Conservation (phyloP, 2,329 filamentous ascomycete genomes). For the Fusarium duplospermum region DNA sequence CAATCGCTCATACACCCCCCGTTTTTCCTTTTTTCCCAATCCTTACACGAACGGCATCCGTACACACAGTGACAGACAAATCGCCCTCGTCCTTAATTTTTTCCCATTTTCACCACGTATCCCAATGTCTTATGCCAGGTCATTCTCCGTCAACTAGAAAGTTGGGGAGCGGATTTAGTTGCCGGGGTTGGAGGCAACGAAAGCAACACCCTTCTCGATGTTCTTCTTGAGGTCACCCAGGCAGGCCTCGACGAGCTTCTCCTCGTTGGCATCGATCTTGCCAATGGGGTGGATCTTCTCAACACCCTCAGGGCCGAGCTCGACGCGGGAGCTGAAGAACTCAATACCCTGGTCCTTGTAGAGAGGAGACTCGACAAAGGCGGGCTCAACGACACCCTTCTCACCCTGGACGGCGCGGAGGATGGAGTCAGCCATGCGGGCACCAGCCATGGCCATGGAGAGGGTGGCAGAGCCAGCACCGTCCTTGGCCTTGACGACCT, state of each 20-base stretch:
- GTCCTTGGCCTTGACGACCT: conserved; percentile 99
- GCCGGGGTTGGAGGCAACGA: conserved; percentile 69
- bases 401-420: conserved; percentile 93
- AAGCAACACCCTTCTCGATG: conserved; percentile 87
- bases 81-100: conserved; percentile 23
- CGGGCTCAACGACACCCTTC: conserved; percentile 95
- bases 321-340: conserved; percentile 95
- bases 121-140: conserved; percentile 5
- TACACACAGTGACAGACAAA: conserved; percentile 29
- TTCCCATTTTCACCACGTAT: conserved; percentile 31
- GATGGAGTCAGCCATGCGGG: conserved; percentile 86
- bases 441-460: conserved; percentile 98
- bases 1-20: conserved; percentile 37
- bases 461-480: conserved; percentile 96
- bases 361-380: conserved; percentile 95
- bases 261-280: conserved; percentile 84
- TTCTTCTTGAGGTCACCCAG: conserved; percentile 90
- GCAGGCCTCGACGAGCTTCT: conserved; percentile 89
- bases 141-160: conserved; percentile 4
- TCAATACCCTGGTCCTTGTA: conserved; percentile 99
- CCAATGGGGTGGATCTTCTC: conserved; percentile 93
- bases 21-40: conserved; percentile 22
- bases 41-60: conserved; percentile 25
- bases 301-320: conserved; percentile 96
- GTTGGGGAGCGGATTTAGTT: conserved; percentile 58